phyloP scores from a whole-genome alignment of 2,329 filamentous ascomycete species.

The Xylaria sp. region DNA sequence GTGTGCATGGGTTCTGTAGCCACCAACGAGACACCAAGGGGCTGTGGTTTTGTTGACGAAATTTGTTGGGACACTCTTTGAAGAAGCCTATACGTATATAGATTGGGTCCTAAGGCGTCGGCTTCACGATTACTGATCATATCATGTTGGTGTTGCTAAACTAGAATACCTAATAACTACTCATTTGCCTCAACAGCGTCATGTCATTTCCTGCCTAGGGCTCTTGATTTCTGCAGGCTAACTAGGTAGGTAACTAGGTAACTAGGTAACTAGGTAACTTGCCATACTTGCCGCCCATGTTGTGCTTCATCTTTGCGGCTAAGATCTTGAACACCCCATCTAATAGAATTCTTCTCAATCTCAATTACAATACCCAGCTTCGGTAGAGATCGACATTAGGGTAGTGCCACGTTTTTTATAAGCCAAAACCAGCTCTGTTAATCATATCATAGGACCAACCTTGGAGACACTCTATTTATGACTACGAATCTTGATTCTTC shows the following conservation, averaged over 20 bases:
- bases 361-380: no score
- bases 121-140: constrained; percentile 16
- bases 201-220: background rate
- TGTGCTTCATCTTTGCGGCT: constrained; percentile 2
- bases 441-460: no score
- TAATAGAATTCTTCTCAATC: no score
- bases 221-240: background rate
- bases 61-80: constrained; percentile 17
- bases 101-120: constrained; percentile 4
- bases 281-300: constrained; percentile 9
- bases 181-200: background rate
- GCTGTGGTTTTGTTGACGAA: constrained; percentile 4
- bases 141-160: background rate
- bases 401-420: no score
- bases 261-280: background rate
- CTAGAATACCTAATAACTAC: background rate
- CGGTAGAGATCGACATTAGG: no score
- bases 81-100: background rate
- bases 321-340: background rate
- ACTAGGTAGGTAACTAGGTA: no score
- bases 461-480: no score
- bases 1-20: background rate
- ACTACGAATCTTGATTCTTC: no score
- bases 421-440: no score
- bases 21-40: background rate